Base-by-base conservation (phyloP, 495 filamentous ascomycete species). In the Haplographium delicatum region DNA sequence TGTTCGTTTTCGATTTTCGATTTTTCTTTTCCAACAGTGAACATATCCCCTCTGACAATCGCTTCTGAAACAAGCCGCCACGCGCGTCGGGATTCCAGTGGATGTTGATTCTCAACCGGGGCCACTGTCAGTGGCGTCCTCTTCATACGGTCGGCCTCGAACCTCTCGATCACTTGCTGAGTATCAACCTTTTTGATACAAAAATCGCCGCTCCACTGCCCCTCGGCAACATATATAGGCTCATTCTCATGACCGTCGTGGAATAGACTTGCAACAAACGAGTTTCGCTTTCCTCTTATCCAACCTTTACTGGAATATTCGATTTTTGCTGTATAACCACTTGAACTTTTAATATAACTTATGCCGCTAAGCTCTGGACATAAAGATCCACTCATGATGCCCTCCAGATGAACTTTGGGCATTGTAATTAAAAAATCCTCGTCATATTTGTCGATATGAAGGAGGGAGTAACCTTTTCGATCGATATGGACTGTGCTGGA, bases 221-320 rank as follows among this genome's bases (percentile, higher is more conserved):
- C 93, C 34, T 93, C 83, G 52, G 88, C 76, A 15, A 80, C 89
- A 71, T 91, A 98, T 24, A 96, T 67, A 1, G 86, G 75, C 11
- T 90, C 80, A 43, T 80, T 80, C 25, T 83, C 81, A 20, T 75
- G 80, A 11, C 45, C 44, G 15, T 60, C 50, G 19, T 50, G 38
- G 67, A 81, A 91, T 19, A 97, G 64, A 23, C 69, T 75, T 0
- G 93, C 94, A 11, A 72, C 81, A 67, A 97, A 91, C 30, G 75
- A 85, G 73, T 98, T 98, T 71, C 95, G 94, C 76, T 94, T 96
- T 24, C 93, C 94, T 42, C 83, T 86, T 24, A 98, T 50, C 91
- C 90, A 98, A 26, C 93, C 93, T 68, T 88, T 90, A 47, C 89
- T 89, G 48, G 77, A 85, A 69, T 94, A 98, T 64, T 93, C 86